Percentiles rank a stretch among this genome's conserved stretches.
Conservation (phyloP, 768 basidiomycete genomes). For the Pholiota microspora region DNA sequence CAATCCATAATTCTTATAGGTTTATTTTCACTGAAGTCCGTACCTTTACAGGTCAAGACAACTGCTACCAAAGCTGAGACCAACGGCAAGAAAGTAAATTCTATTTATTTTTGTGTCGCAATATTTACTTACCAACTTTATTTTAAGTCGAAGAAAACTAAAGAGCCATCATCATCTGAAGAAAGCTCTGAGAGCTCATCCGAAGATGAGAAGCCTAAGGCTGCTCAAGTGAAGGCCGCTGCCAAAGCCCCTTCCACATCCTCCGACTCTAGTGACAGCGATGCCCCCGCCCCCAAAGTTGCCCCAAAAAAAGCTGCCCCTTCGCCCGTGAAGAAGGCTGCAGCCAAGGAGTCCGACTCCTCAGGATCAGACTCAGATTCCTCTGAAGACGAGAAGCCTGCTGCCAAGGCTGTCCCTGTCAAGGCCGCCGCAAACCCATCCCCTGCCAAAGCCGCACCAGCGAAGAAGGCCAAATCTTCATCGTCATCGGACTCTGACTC, state of each 20-base stretch:
- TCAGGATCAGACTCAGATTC: conserved; percentile 16
- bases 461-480: conserved; percentile 19
- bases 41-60: conserved; percentile 14
- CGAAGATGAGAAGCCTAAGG: conserved; percentile 58
- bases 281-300: conserved; percentile 26
- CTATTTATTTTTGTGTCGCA: not conserved
- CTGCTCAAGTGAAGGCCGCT: conserved; percentile 43
- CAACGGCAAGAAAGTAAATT: conserved; percentile 28
- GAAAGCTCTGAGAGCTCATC: conserved; percentile 45
- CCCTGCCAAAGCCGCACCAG: conserved; percentile 15
- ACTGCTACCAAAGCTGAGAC: conserved; percentile 17
- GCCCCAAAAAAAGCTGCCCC: conserved; percentile 17
- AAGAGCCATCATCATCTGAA: conserved; percentile 31
- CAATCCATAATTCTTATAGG: conserved; percentile 1
- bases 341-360: conserved; percentile 10
- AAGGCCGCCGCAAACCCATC: conserved; percentile 7
- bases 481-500: conserved; percentile 25
- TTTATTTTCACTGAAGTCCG: conserved; percentile 2
- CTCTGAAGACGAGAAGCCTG: conserved; percentile 17
- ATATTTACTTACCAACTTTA: conserved; percentile 4
- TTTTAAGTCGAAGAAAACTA: conserved; percentile 27
- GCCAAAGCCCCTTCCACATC: conserved; percentile 35
- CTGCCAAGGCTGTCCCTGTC: not conserved
- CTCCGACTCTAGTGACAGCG: conserved; percentile 33
- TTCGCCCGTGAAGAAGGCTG: conserved; percentile 14